Percentiles rank a stretch among this genome's conserved stretches.
These are phyloP conservation scores for Globisporangium barbulae DNA, from an alignment of 352 stramenopile species.

Conservation along the genomic window DNA sequence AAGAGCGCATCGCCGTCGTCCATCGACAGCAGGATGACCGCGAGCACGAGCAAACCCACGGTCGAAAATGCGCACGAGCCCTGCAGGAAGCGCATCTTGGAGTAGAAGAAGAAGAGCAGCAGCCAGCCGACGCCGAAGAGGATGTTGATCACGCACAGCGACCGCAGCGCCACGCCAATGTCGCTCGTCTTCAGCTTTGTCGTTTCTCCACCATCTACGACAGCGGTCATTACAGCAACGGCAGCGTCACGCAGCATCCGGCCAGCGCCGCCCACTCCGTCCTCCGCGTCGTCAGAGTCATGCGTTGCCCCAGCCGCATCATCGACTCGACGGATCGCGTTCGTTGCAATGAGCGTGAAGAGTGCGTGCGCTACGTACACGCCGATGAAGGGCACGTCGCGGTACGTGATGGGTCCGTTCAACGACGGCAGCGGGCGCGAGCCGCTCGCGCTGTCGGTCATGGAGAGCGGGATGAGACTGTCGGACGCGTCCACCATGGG, in stretches of 20 bases:
- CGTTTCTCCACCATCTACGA: background rate
- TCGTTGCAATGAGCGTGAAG: conserved; percentile 43
- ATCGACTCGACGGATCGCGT: conserved; percentile 30
- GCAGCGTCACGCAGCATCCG: conserved; percentile 13
- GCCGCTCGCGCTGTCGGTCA: conserved; percentile 60
- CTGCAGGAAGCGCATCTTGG: conserved; percentile 73
- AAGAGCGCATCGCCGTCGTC: conserved; percentile 45
- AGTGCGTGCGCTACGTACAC: conserved; percentile 53
- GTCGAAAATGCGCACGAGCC: conserved; percentile 66
- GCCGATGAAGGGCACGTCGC: conserved; percentile 50
- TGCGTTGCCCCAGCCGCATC: conserved; percentile 4
- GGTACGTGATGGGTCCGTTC: conserved; percentile 51
- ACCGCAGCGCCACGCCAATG: conserved; percentile 54
- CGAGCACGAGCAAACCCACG: conserved; percentile 44
- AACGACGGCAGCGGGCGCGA: conserved; percentile 61
- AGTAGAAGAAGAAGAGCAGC: conserved; percentile 69
- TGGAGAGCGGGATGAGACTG: conserved; percentile 64
- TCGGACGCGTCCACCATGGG: conserved; percentile 35
- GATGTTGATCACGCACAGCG: conserved; percentile 65
- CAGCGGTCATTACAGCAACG: conserved; percentile 4
- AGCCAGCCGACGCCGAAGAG: conserved; percentile 70
- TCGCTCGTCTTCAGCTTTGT: conserved; percentile 32
- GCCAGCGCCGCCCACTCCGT: conserved; percentile 7
- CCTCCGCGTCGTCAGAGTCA: conserved; percentile 1
- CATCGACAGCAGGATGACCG: conserved; percentile 50